Evolutionary conservation across 345 rosid genomes (phyloP).

Genomic region (Acer negundo): DNA sequence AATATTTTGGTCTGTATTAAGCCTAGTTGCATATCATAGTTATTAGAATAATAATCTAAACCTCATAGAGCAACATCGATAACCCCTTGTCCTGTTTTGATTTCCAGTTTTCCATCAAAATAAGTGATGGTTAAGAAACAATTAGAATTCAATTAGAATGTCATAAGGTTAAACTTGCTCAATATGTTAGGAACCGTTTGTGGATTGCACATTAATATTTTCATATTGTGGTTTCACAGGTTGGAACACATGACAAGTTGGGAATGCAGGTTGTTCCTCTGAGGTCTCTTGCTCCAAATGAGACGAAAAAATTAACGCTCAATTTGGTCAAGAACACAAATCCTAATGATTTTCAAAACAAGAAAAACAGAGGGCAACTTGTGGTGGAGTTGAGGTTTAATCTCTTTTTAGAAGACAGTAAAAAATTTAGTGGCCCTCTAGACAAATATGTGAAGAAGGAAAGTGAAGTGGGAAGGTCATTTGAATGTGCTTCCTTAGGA

Average conservation of each 20-base stretch:
- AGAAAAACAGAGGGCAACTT: conserved; percentile 42
- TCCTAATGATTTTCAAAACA: conserved; percentile 41
- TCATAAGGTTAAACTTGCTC: not conserved
- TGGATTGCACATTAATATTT: not conserved
- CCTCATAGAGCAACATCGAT: not conserved
- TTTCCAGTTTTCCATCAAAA: conserved; percentile 1
- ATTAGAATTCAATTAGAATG: not conserved
- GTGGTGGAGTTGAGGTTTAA: conserved; percentile 41
- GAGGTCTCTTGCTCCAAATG: conserved; percentile 30
- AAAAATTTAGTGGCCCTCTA: conserved; percentile 20
- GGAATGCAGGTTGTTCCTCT: conserved; percentile 58
- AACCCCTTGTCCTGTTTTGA: not conserved
- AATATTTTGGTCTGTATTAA: not conserved
- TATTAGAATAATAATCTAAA: not conserved
- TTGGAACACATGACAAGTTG: conserved; percentile 55
- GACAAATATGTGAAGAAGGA: conserved; percentile 14
- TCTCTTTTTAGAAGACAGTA: conserved; percentile 45
- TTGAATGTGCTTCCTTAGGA: conserved; percentile 9
- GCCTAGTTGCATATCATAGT: not conserved
- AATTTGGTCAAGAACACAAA: conserved; percentile 44
- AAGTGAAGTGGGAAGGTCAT: conserved; percentile 13
- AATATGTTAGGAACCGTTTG: not conserved
- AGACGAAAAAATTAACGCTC: conserved; percentile 33
- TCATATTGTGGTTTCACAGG: conserved; percentile 26
- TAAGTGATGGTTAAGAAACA: not conserved